Conservation (phyloP, 225 moss, liverwort and hornwort species). For the Bryoerythrophyllum caledonicum region DNA sequence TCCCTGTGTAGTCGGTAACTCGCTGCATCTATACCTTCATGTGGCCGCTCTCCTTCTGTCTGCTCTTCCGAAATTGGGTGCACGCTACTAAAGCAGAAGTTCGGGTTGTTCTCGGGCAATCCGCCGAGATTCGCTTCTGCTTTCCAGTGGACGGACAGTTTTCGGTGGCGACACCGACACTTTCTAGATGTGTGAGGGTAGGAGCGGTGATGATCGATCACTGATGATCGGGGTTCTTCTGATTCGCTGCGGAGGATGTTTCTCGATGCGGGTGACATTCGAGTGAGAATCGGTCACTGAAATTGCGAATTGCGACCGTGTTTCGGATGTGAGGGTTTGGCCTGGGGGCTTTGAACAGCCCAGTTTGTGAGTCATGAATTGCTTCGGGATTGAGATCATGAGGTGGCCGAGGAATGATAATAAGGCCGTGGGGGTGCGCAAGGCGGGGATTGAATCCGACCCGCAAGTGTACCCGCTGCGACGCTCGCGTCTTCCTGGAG, state of each 20-base stretch:
- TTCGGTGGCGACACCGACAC: too few relatives aligned
- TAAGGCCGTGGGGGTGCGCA: background rate
- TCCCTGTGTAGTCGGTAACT: too few relatives aligned
- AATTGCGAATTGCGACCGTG: background rate
- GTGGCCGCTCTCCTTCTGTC: too few relatives aligned
- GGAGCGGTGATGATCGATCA: too few relatives aligned
- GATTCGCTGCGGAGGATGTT: background rate
- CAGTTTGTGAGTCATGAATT: constrained; percentile 39
- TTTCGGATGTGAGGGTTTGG: background rate
- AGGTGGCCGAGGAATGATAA: constrained; percentile 12
- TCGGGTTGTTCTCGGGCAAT: too few relatives aligned
- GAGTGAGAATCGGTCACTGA: background rate
- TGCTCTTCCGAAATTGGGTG: too few relatives aligned
- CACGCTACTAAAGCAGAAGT: too few relatives aligned
- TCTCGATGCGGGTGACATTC: background rate
- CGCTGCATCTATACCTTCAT: too few relatives aligned
- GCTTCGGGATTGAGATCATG: constrained; percentile 33
- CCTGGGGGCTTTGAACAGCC: background rate
- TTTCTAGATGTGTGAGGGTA: too few relatives aligned
- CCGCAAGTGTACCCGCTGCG: constrained; percentile 30
- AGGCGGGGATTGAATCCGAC: constrained; percentile 31
- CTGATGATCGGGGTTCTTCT: background rate
- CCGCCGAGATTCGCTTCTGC: too few relatives aligned
- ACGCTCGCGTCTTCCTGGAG: too few relatives aligned
- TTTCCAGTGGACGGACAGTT: too few relatives aligned